A percentile compares a stretch with the other conserved stretches of the same genome.
Conservation (phyloP, 1,284 basidiomycete species). For the Marasmius oreades region DNA sequence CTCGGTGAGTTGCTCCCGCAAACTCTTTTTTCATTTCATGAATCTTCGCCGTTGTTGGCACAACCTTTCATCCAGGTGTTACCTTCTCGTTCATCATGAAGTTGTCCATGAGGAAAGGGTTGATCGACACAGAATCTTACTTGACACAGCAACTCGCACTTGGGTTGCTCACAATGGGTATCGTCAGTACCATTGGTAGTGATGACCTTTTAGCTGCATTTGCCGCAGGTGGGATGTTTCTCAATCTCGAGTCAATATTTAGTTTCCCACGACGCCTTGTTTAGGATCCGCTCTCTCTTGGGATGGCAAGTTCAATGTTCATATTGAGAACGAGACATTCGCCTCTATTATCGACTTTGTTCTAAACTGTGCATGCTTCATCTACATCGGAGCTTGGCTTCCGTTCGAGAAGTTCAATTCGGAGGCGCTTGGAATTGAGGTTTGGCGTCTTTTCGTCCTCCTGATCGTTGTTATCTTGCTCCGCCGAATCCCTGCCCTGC, state of each 20-base stretch:
- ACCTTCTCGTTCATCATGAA: constrained; percentile 81
- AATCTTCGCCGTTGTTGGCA: background rate
- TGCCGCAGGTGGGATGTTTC: constrained; percentile 67
- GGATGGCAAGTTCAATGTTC: constrained; percentile 89
- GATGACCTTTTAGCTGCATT: constrained; percentile 91
- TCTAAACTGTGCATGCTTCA: constrained; percentile 84
- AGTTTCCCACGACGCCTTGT: background rate
- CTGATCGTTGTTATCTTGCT: constrained; percentile 65
- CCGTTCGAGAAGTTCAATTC: constrained; percentile 72
- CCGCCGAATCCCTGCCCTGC: constrained; percentile 73
- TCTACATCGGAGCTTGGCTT: constrained; percentile 90
- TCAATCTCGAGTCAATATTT: background rate
- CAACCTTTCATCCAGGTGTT: constrained; percentile 40
- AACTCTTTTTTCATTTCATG: too few species aligned
- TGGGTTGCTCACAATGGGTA: constrained; percentile 75
- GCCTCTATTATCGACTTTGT: constrained; percentile 85
- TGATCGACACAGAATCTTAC: constrained; percentile 90
- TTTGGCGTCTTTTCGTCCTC: constrained; percentile 72
- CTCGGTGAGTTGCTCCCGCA: constrained; percentile 48
- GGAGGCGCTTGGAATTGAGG: constrained; percentile 60
- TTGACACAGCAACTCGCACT: constrained; percentile 89
- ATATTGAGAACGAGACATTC: constrained; percentile 84
- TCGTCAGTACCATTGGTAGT: constrained; percentile 74
- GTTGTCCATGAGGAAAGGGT: constrained; percentile 69
- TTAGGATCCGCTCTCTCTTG: constrained; percentile 85